Base-by-base conservation (phyloP, 140 eudicot species). In the Anethum foeniculum region DNA sequence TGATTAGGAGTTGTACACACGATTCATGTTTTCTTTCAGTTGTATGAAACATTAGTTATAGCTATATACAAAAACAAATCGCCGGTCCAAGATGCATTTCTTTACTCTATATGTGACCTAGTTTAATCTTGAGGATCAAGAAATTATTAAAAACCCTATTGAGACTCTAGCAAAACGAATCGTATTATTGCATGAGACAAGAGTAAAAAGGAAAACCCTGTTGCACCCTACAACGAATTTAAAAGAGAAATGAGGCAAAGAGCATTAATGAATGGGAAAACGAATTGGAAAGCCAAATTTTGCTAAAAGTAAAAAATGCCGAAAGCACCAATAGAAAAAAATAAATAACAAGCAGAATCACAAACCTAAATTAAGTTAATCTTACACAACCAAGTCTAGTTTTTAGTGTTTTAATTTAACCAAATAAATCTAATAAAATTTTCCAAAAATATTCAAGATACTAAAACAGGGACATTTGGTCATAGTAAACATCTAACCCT, bases 121-220 rank as follows among this genome's bases (percentile, higher is more conserved):
- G 25, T 60, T 6, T 7, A n/a, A 5, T 58, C 30, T n/a, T 8
- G 1, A 6, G 18, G 9, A 58, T 58, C 67, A 23, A 23, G 25
- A 58, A 13, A 11, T 12, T 16, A n/a, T n/a, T n/a, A n/a, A n/a
- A 71, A 71, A 71, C 47, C 76, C 76, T 68, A 68, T 25, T 39
- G 9, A 64, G 71, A 5, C 43, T 19, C 27, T 23, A 54, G 64
- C 64, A 54, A 54, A 54, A 54, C 68, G 32, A n/a, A 60, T 60
- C 32, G 68, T 60, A 60, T 60, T 68, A 34, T 68, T 68, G 39
- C 11, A 68, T 43, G 74, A 30, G 74, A 68, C 74, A 68, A 68
- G 74, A 68, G 43, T n/a, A 34, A 68, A 34, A 68, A 34, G 74
- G 74, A 15, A 27, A 25, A 54, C 64, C 64, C 64, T 60, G 41